Evolutionary conservation across 495 filamentous ascomycete genomes (phyloP), one percentile per base, ranked within the genome.

Genomic region (Penicillium dipodomyicola): DNA sequence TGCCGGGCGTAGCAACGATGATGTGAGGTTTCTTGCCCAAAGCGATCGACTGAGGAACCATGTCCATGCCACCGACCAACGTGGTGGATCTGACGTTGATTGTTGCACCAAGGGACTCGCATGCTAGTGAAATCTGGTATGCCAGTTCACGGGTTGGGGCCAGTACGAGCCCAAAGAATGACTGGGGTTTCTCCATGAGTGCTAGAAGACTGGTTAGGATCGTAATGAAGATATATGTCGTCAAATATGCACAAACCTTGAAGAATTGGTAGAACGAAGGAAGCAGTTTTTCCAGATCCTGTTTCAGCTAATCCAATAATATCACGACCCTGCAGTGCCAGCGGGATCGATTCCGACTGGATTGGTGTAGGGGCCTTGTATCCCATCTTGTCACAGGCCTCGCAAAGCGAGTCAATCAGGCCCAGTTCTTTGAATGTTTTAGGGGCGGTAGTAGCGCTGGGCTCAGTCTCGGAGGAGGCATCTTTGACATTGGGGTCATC

Each of bases 251-350:
- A 39, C 35, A n/a, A 39, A 39, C 35, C 35, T 39, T 39, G 35
- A 39, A 96, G 78, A 41, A 97, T 93, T 1, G 94, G 94, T 1
- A 98, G 72, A 0, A 87, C 88, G 68, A 97, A 98, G 0, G 94
- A 90, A 2, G 89, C 93, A 0, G 87, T 97, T 73, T 98, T 98
- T 69, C 94, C 94, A 67, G 83, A 88, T 61, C 94, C 94, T 1
- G 94, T 98, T 70, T 98, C 92, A 29, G 94, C 92, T 22, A 97
- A 80, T 33, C 91, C 94, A 60, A 98, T 96, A 27, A 97, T 75
- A 72, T 97, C 94, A 59, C 90, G 81, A 23, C 87, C 87, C 59
- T 87, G 73, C 10, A 97, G 78, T 39, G 93, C 92, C 15, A 90
- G 70, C 1, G 94, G 94, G 59, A 95, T 92, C 1, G 88, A 76